Base-by-base conservation (phyloP, 441 rosid genomes). In the Geranium incanum region DNA sequence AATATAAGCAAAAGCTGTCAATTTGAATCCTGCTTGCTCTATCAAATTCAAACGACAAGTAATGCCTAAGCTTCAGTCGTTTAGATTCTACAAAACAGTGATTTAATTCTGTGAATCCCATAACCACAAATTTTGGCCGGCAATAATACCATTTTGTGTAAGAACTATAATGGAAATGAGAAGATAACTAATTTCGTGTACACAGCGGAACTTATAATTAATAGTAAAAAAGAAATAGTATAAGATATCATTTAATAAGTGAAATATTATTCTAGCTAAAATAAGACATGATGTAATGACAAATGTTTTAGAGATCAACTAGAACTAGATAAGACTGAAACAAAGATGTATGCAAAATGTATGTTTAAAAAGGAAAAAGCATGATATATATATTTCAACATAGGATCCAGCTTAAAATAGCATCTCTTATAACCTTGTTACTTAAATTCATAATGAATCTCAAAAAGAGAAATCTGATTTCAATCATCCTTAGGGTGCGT, bases 1-100 rank as follows among this genome's bases (percentile, higher is more conserved):
- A 73, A 59, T 36, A 74, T 41, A 66, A 52, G 69, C 37, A 50
- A 28, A 63, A 69, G 21, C 43, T 36, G 63, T 69, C 73, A 77
- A 16, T 3, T 28, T 62, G 70, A 77, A 23, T 16, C 67, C 48
- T 59, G 43, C 62, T 39, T 72, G 19, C 43, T 37, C 57, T 36
- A 13, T 9, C 70, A 68, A 64, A n/a, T 12, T 23, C 3, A 33
- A 37, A 36, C 8, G n/a, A 36, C 41, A 59, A 68, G 23, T 2
- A 59, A 71, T 21, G 19, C 59, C 23, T 69, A 36, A 21, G 60
- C 9, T 55, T 43, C 16, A 66, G 37, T 15, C 6, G 28, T 59
- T 60, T 38, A 18, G 43, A 67, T 67, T 67, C 48, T 43, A 67
- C 15, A 8, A 6, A 36, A 66, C 8, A 11, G 43, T 16, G 38